Evolutionary conservation across 345 rosid genomes (phyloP), one percentile per base, ranked within the genome.

Genomic region (Arabis alpina): DNA sequence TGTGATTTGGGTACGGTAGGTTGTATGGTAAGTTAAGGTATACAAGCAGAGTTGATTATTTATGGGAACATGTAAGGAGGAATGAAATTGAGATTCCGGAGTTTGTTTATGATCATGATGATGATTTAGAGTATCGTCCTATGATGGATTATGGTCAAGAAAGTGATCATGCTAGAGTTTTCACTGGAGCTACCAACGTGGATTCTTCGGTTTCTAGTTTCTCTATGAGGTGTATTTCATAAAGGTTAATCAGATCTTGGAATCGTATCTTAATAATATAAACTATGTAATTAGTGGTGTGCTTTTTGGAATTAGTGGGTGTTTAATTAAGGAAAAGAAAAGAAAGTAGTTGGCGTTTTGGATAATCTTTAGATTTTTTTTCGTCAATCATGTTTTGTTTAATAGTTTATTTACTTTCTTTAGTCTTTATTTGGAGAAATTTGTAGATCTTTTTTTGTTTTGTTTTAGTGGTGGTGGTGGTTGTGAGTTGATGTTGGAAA

Each of bases 51-150:
- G 51, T 90, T 51, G 96, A 84, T 76, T 87, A 80, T 70, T 15
- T 87, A 55, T 90, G 96, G 96, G 93, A 90, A 51, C 88, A 86
- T 4, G 85, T 90, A 36, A 84, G 84, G 79, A 83, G 93, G 63
- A 83, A 77, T 41, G 93, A 86, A 85, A 70, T 83, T 9, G 91
- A 84, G 84, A 64, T 90, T 12, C 96, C 96, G 0, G 88, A 83
- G 62, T 90, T 87, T 49, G 96, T 81, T 14, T 76, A 74, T 9
- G 93, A 90, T 51, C 91, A 90, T 44, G 96, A 90, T 10, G 91
- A 90, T 10, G 90, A 86, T 67, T 23, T 87, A 72, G 96, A 90
- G 77, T 77, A 78, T 67, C 91, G 89, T 51, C 91, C 91, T 49
- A 79, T 88, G 86, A 83, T 82, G 90, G 93, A 90, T 68, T 86